Evolutionary conservation across 2,329 filamentous ascomycete genomes (phyloP).

Genomic region (Hortaea werneckii): DNA sequence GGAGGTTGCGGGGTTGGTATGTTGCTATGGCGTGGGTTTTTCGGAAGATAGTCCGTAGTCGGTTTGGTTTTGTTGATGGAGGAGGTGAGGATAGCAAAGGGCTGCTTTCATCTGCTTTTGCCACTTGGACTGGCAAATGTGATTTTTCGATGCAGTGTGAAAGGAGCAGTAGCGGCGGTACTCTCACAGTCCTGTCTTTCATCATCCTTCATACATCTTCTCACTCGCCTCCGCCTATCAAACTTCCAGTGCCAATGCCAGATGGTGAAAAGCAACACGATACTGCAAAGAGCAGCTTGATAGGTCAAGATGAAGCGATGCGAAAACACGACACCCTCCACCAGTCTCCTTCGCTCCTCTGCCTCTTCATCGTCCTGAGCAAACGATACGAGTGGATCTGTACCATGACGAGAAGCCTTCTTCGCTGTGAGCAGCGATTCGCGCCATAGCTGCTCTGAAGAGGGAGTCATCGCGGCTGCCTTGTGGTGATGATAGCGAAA

Average conservation of each 20-base stretch:
- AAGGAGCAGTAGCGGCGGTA: constrained; percentile 25
- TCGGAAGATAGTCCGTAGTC: constrained; percentile 3
- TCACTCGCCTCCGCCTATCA: neutral
- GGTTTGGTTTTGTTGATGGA: neutral
- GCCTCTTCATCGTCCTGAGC: neutral
- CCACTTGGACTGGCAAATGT: constrained; percentile 16
- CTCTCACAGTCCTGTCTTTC: neutral
- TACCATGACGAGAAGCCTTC: neutral
- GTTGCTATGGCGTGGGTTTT: constrained; percentile 29
- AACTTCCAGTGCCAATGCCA: constrained; percentile 25
- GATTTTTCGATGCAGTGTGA: constrained; percentile 17
- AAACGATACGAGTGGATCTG: neutral
- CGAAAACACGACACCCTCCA: constrained; percentile 18
- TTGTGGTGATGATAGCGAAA: no score
- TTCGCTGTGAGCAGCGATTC: neutral
- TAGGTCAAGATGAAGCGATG: constrained; percentile 30
- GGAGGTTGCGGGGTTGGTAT: constrained; percentile 49
- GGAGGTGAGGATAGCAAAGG: constrained; percentile 21
- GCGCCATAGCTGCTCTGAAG: neutral
- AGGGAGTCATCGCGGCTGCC: neutral
- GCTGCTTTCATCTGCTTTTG: constrained; percentile 19
- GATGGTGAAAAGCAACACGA: constrained; percentile 28
- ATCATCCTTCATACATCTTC: neutral
- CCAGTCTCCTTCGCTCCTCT: constrained; percentile 1
- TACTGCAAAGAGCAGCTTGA: constrained; percentile 28